Evolutionary conservation across 441 rosid genomes (phyloP).

Genomic region (Populus hybrid): DNA sequence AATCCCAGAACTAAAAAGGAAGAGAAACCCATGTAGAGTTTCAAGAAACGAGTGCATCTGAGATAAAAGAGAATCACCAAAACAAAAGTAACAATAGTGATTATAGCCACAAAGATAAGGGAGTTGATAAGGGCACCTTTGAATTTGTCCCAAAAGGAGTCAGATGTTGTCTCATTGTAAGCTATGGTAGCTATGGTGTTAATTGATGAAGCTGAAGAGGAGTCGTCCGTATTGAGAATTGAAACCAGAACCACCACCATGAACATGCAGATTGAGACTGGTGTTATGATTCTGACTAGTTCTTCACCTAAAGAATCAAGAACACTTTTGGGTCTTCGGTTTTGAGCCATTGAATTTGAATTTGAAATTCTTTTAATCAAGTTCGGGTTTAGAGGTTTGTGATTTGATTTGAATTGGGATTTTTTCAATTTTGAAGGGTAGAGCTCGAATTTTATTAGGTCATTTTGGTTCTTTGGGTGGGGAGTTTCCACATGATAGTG

Average conservation of each 20-base stretch:
- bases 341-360: slow-evolving; percentile 48
- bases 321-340: slow-evolving; percentile 49
- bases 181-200: slow-evolving; percentile 70
- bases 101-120: slow-evolving; percentile 67
- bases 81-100: slow-evolving; percentile 68
- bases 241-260: slow-evolving; percentile 74
- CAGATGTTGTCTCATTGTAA: slow-evolving; percentile 65
- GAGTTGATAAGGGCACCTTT: slow-evolving; percentile 77
- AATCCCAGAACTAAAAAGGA: slow-evolving; percentile 76
- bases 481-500: background rate
- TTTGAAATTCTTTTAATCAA: background rate
- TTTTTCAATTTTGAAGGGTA: background rate
- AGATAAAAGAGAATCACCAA: slow-evolving; percentile 84
- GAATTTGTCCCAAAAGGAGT: slow-evolving; percentile 81
- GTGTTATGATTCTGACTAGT: slow-evolving; percentile 70
- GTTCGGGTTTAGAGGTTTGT: background rate
- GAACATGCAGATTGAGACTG: slow-evolving; percentile 90
- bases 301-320: slow-evolving; percentile 77
- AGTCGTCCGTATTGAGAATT: slow-evolving; percentile 44
- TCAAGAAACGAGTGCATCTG: slow-evolving; percentile 75
- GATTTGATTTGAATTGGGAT: background rate
- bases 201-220: slow-evolving; percentile 42
- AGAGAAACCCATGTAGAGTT: slow-evolving; percentile 80
- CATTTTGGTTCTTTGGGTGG: slow-evolving; percentile 4
- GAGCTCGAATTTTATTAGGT: background rate